Evolutionary conservation across 352 stramenopile genomes (phyloP).

Genomic region (Phytophthora multivora): DNA sequence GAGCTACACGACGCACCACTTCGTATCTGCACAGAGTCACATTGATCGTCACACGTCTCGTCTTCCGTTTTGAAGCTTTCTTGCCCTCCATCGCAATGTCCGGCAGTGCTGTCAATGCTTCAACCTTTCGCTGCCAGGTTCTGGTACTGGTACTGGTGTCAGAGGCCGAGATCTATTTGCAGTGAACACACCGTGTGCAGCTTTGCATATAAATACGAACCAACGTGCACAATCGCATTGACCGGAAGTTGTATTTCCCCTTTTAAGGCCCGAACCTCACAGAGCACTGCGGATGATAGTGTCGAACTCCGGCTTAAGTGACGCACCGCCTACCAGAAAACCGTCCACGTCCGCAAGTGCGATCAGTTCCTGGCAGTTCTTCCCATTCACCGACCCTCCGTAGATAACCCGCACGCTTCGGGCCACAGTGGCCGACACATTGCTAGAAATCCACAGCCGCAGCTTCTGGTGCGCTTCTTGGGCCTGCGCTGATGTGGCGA

Average conservation of each 20-base stretch:
- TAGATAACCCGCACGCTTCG: conserved; percentile 89
- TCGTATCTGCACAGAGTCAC: conserved; percentile 81
- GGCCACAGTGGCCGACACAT: conserved; percentile 76
- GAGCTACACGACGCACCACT: conserved; percentile 79
- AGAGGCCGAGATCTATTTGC: neutral
- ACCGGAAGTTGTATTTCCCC: no score
- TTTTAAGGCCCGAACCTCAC: neutral
- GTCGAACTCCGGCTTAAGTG: conserved; percentile 92
- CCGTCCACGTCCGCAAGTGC: conserved; percentile 87
- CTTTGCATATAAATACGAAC: no score
- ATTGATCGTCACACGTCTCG: conserved; percentile 72
- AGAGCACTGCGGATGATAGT: conserved; percentile 82
- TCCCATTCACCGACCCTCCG: conserved; percentile 92
- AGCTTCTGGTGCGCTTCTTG: conserved; percentile 92
- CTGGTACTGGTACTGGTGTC: no score
- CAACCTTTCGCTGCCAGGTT: no score
- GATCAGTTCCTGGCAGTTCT: conserved; percentile 92
- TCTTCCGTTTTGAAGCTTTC: conserved; percentile 31
- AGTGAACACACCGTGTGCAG: neutral
- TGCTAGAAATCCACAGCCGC: conserved; percentile 71
- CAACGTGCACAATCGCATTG: no score
- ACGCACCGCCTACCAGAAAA: conserved; percentile 95
- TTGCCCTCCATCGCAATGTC: conserved; percentile 23
- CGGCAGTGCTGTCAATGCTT: no score
- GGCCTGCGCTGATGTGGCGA: conserved; percentile 95